phyloP scores from a whole-genome alignment of 495 filamentous ascomycete species.

The Cercophora sp. region DNA sequence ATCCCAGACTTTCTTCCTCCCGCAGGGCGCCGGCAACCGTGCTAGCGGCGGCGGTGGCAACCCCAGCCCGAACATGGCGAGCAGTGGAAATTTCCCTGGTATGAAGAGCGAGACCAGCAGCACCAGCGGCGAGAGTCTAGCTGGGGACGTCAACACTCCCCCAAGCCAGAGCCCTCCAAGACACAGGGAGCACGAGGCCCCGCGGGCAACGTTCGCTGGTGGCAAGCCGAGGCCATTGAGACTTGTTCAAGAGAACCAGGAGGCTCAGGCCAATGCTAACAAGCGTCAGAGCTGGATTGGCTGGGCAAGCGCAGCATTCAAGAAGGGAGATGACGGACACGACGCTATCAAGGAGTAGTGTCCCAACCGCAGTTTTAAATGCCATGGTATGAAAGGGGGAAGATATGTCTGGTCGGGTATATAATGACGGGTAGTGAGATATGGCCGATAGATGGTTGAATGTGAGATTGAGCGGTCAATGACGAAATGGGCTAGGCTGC shows the following conservation, averaged over 20 bases:
- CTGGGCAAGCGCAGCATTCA: slow-evolving; percentile 44
- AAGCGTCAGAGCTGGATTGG: slow-evolving; percentile 58
- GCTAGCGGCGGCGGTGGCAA: slow-evolving; percentile 24
- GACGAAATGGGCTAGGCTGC: too few relatives aligned
- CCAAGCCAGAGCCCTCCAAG: slow-evolving; percentile 54
- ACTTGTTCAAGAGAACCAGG: slow-evolving; percentile 67
- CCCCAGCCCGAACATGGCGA: slow-evolving; percentile 40
- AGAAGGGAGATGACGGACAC: slow-evolving; percentile 32
- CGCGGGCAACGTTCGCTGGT: slow-evolving; percentile 59
- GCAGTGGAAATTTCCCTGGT: slow-evolving; percentile 52
- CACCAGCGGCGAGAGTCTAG: slow-evolving; percentile 56
- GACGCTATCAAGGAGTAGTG: slow-evolving; percentile 26
- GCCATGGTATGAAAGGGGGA: too few relatives aligned
- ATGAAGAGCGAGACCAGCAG: slow-evolving; percentile 58
- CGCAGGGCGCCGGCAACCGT: slow-evolving; percentile 47
- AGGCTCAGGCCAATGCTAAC: slow-evolving; percentile 31
- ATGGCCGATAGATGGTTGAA: too few relatives aligned
- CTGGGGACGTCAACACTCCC: slow-evolving; percentile 50
- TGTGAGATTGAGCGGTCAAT: too few relatives aligned
- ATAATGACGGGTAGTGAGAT: too few relatives aligned
- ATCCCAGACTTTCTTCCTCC: slow-evolving; percentile 40
- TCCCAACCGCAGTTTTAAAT: background rate
- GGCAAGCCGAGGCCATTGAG: slow-evolving; percentile 81
- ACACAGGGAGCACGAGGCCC: slow-evolving; percentile 57
- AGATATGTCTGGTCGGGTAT: too few relatives aligned